Conservation (phyloP, 768 basidiomycete genomes). For the Macrolepiota fuliginosa region DNA sequence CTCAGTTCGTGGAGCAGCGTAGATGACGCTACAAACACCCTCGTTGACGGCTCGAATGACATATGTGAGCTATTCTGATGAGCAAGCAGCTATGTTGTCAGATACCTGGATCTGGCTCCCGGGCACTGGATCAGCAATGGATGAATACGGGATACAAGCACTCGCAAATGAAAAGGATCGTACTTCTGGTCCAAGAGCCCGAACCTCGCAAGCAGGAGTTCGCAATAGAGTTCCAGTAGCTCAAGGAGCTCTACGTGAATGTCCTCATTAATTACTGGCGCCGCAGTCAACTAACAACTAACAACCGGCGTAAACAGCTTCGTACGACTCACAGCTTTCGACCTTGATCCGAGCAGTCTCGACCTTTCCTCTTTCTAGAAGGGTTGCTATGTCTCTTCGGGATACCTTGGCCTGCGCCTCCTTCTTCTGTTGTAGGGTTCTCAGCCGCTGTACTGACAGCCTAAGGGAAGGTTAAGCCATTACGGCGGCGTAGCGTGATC, state of each 20-base stretch:
- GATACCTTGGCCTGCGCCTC: constrained; percentile 71
- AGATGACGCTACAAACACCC: constrained; percentile 84
- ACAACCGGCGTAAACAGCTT: constrained; percentile 15
- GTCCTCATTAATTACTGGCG: constrained; percentile 78
- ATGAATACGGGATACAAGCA: constrained; percentile 14
- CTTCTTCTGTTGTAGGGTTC: constrained; percentile 91
- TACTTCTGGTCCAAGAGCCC: constrained; percentile 88
- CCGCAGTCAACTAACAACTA: background rate
- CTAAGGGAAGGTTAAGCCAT: constrained; percentile 32
- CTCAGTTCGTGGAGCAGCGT: constrained; percentile 90
- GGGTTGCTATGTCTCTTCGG: constrained; percentile 76
- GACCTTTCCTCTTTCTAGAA: constrained; percentile 75
- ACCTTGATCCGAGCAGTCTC: constrained; percentile 86
- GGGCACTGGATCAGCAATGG: constrained; percentile 41
- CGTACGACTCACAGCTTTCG: constrained; percentile 64
- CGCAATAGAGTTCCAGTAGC: constrained; percentile 90
- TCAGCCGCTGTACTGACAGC: constrained; percentile 80
- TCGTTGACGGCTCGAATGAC: constrained; percentile 46
- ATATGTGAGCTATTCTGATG: background rate
- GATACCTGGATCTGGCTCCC: constrained; percentile 82
- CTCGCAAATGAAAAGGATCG: constrained; percentile 22
- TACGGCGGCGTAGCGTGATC: background rate
- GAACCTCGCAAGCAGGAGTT: constrained; percentile 90
- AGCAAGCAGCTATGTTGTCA: background rate
- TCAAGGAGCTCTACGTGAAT: constrained; percentile 87